Percentiles rank a stretch among this genome's conserved stretches.
These are phyloP conservation scores for Ganoderma meredithae DNA, from an alignment of 1,284 basidiomycete species.

Conservation along the genomic window DNA sequence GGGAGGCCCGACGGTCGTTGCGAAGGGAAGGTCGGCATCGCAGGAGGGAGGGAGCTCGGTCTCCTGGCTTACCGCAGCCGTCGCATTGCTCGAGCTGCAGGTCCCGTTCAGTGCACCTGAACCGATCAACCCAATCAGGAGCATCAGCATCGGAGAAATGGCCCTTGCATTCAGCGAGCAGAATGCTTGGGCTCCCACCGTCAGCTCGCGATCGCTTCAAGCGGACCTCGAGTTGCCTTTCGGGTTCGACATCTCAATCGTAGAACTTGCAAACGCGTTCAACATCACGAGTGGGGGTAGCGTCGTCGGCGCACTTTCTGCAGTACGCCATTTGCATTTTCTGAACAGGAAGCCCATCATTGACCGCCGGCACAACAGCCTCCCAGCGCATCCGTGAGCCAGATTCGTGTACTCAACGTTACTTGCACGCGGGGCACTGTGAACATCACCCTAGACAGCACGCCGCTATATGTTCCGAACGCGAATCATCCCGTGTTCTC, in stretches of 20 bases:
- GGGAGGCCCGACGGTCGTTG: constrained; percentile 63
- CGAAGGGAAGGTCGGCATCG: constrained; percentile 64
- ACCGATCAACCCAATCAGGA: constrained; percentile 72
- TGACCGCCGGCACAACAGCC: constrained; percentile 40
- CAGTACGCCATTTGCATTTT: constrained; percentile 36
- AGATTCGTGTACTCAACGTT: constrained; percentile 56
- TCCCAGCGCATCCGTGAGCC: constrained; percentile 64
- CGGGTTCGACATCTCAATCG: constrained; percentile 72
- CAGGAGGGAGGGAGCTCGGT: constrained; percentile 61
- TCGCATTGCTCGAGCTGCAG: constrained; percentile 61
- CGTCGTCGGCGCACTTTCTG: constrained; percentile 61
- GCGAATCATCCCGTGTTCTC: constrained; percentile 60
- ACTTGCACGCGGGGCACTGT: constrained; percentile 72
- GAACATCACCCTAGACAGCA: constrained; percentile 68
- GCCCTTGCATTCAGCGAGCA: constrained; percentile 63
- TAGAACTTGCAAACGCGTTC: constrained; percentile 72
- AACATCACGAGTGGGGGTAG: constrained; percentile 62
- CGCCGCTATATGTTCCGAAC: constrained; percentile 60
- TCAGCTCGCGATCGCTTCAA: constrained; percentile 65
- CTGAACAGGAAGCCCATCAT: constrained; percentile 1
- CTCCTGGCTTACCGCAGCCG: constrained; percentile 73
- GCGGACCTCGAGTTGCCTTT: constrained; percentile 73
- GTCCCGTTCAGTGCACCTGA: constrained; percentile 67
- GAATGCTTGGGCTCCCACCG: constrained; percentile 66
- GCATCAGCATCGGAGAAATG: constrained; percentile 71